phyloP scores from a whole-genome alignment of 192 early-diverging fungal species.

The Martensiomyces pterosporus region DNA sequence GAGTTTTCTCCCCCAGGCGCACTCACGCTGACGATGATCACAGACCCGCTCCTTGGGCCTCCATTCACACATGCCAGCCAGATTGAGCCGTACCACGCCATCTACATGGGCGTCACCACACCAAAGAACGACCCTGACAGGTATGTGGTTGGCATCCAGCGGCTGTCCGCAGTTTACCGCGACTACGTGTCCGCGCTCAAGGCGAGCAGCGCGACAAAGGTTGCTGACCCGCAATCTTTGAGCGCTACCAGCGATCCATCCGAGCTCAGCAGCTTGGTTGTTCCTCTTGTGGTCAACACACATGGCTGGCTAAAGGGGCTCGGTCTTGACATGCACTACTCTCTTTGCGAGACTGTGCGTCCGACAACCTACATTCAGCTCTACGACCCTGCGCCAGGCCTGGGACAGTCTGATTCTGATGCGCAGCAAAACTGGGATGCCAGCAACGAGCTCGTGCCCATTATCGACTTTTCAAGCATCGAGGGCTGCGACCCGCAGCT shows the following conservation, averaged over 20 bases:
- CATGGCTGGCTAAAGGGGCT: conserved; percentile 91
- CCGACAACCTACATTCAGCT: conserved; percentile 73
- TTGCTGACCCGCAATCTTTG: too few relatives aligned
- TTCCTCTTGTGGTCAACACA: conserved; percentile 93
- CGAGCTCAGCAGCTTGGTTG: conserved; percentile 25
- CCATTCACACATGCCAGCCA: conserved; percentile 71
- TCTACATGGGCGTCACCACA: conserved; percentile 71
- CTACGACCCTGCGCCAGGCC: conserved; percentile 28
- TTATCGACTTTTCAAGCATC: conserved; percentile 48
- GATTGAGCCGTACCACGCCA: conserved; percentile 56
- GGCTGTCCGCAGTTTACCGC: conserved; percentile 60
- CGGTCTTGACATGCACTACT: conserved; percentile 78
- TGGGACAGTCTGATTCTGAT: background rate
- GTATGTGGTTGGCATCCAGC: conserved; percentile 65
- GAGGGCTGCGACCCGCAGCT: conserved; percentile 22
- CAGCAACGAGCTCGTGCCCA: conserved; percentile 18
- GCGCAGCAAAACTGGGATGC: background rate
- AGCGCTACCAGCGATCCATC: conserved; percentile 2
- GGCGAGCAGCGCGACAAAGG: conserved; percentile 3
- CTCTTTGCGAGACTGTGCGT: conserved; percentile 54
- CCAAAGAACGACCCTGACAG: conserved; percentile 78
- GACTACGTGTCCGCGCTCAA: conserved; percentile 23
- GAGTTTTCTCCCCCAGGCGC: conserved; percentile 82
- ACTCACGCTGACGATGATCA: conserved; percentile 71
- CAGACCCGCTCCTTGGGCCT: conserved; percentile 71